Conservation (phyloP, 306 rosid species). For the Boehmeria nivea region DNA sequence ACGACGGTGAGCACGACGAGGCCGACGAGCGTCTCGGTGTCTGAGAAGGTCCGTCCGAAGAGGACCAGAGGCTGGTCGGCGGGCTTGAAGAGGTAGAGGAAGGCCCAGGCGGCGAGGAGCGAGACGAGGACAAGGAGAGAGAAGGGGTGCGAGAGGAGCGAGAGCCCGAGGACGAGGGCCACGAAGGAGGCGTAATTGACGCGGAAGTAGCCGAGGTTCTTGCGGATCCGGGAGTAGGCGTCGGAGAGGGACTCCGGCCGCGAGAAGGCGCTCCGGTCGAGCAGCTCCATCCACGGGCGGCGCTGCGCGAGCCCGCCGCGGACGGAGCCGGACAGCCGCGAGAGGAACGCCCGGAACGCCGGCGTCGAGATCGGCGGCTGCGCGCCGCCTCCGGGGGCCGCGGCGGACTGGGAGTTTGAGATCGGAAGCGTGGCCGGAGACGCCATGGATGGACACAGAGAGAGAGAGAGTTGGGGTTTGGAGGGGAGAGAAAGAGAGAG, state of each 20-base stretch:
- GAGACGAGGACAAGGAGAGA: conserved; percentile 74
- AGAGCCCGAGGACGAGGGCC: conserved; percentile 52
- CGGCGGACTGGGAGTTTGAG: conserved; percentile 40
- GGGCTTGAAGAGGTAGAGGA: conserved; percentile 73
- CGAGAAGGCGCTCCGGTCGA: conserved; percentile 59
- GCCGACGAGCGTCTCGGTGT: conserved; percentile 66
- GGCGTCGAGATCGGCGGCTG: conserved; percentile 62
- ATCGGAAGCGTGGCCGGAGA: conserved; percentile 76
- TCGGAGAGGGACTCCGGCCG: conserved; percentile 74
- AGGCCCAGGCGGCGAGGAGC: conserved; percentile 74
- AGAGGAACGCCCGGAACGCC: conserved; percentile 76
- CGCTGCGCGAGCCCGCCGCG: conserved; percentile 76
- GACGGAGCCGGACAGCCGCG: conserved; percentile 58
- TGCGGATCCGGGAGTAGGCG: conserved; percentile 91
- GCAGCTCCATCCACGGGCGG: conserved; percentile 83
- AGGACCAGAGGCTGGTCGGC: conserved; percentile 81
- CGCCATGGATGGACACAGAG: conserved; percentile 37
- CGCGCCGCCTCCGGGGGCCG: conserved; percentile 5
- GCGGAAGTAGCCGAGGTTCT: conserved; percentile 75
- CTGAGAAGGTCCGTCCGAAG: conserved; percentile 70
- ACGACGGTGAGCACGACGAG: conserved; percentile 54
- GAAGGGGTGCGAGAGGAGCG: conserved; percentile 78
- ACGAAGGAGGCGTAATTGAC: conserved; percentile 72
- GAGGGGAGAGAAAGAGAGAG: conserved; percentile 1
- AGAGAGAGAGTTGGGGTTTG: not conserved